phyloP scores from a whole-genome alignment of 495 filamentous ascomycete genomes.

The Beverwykella pulmonaria region DNA sequence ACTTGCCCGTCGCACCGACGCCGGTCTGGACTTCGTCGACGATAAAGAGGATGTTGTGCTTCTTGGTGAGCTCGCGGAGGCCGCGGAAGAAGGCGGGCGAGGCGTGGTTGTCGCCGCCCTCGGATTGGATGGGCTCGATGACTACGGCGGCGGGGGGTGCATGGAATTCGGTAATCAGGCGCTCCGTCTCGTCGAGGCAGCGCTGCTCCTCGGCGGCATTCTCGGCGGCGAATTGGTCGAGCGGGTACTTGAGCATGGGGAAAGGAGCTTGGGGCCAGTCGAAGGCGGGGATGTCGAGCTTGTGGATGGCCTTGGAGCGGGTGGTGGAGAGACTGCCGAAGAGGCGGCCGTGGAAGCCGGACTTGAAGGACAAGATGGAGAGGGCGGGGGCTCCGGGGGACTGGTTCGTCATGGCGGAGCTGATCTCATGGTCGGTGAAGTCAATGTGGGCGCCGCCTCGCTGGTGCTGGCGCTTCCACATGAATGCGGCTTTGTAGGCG shows the following conservation, averaged over 20 bases:
- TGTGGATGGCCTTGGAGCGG: slow-evolving; percentile 95
- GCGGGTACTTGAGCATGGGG: slow-evolving; percentile 85
- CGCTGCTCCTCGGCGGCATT: slow-evolving; percentile 82
- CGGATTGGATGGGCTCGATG: slow-evolving; percentile 95
- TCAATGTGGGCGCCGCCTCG: slow-evolving; percentile 80
- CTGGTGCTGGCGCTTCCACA: slow-evolving; percentile 88
- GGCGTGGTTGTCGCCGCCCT: slow-evolving; percentile 98
- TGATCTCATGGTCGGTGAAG: slow-evolving; percentile 81
- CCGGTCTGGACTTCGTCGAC: slow-evolving; percentile 99
- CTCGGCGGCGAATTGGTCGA: slow-evolving; percentile 78
- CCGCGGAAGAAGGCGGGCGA: slow-evolving; percentile 89
- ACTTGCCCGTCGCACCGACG: slow-evolving; percentile 91
- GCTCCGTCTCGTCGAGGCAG: slow-evolving; percentile 86
- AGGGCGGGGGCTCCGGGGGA: slow-evolving; percentile 78
- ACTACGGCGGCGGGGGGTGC: slow-evolving; percentile 87
- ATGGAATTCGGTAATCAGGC: slow-evolving; percentile 79
- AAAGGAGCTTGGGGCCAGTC: slow-evolving; percentile 98
- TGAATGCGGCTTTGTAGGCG: slow-evolving; percentile 99
- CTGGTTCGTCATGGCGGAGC: slow-evolving; percentile 82
- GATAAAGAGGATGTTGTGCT: slow-evolving; percentile 86
- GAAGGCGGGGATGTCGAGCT: slow-evolving; percentile 97
- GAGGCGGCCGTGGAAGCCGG: slow-evolving; percentile 92
- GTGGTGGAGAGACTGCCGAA: slow-evolving; percentile 93
- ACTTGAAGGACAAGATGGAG: slow-evolving; percentile 91
- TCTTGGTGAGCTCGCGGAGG: slow-evolving; percentile 82